Base-by-base conservation (phyloP, 805 yeast species). In the Kregervanrija pseudodelftensis region DNA sequence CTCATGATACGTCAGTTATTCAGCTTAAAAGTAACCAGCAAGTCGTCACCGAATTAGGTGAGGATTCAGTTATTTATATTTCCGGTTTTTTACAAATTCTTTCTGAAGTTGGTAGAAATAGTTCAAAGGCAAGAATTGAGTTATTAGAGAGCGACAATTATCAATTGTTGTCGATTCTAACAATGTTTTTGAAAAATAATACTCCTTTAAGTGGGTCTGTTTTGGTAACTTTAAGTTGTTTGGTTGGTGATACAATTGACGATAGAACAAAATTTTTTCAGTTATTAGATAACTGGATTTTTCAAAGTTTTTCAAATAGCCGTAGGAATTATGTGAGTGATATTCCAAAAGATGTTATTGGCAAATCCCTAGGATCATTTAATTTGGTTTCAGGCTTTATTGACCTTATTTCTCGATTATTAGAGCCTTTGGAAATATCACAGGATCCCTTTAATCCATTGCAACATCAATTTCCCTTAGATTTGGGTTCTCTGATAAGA, bases 21-120 rank as follows among this genome's bases (percentile, higher is more conserved):
- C 33, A 38, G 8, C 30, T 16, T 12, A 43, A 44, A n/a, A 37
- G 40, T 16, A 22, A 22, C 28, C 28, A 22, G 8, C 28, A 22
- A 22, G 44, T 53, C 3, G 73, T 71, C 32, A 72, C 73, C 10
- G 87, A 82, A 42, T 67, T 89, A 31, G 84, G 85, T 33, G 95
- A 87, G 51, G 96, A 89, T 58, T 83, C 90, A 0, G 65, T 86
- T 8, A 73, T 87, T 8, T 79, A 85, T 43, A 68, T 89, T 7
- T 75, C 90, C 0, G 85, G 95, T 0, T 80, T 85, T 52, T 67
- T 88, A 46, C 79, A 85, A 22, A 65, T 93, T 41, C 66, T 89
- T 2, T 69, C 74, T 8, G 72, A 74, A 42, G 76, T 79, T 30
- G 70, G 81, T 1, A 56, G 58, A 4, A 65, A 74, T 52, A 68